Conservation (phyloP, 371 early-diverging fungal genomes). For the Rozella allomycis region DNA sequence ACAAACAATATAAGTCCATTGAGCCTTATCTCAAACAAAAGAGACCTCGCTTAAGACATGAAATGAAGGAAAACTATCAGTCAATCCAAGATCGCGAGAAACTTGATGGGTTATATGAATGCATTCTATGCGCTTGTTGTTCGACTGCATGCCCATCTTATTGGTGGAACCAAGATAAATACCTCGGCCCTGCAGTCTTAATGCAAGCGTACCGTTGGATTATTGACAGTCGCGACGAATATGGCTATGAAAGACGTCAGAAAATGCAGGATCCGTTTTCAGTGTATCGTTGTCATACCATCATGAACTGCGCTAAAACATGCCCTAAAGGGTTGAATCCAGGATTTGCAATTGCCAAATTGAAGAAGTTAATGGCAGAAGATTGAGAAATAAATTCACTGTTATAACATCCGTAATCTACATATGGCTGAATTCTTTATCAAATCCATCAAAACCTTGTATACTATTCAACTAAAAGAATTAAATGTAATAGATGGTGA, state of each 20-base stretch:
- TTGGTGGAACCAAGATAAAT: conserved; percentile 74
- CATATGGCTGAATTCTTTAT: too few species aligned
- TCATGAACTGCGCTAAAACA: conserved; percentile 90
- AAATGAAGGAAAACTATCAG: conserved; percentile 57
- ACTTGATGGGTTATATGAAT: conserved; percentile 90
- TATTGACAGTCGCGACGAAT: conserved; percentile 86
- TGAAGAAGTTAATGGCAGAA: conserved; percentile 74
- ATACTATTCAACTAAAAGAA: too few species aligned
- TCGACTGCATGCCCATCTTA: conserved; percentile 87
- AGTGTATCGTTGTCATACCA: conserved; percentile 92
- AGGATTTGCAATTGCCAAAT: conserved; percentile 77
- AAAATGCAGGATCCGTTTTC: conserved; percentile 83
- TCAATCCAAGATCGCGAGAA: conserved; percentile 80
- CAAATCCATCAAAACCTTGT: too few species aligned
- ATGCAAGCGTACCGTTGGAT: conserved; percentile 96
- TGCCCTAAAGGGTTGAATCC: conserved; percentile 95
- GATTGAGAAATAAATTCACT: background rate
- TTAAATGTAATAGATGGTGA: too few species aligned
- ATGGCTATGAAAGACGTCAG: conserved; percentile 60
- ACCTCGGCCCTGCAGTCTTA: conserved; percentile 84
- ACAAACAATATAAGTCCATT: conserved; percentile 86
- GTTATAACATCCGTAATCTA: too few species aligned
- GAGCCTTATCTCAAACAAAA: conserved; percentile 84
- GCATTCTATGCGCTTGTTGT: conserved; percentile 92
- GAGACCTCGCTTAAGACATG: conserved; percentile 11